These are phyloP conservation scores for Kandelia obovata DNA, from an alignment of 345 rosid species.

Conservation along the genomic window DNA sequence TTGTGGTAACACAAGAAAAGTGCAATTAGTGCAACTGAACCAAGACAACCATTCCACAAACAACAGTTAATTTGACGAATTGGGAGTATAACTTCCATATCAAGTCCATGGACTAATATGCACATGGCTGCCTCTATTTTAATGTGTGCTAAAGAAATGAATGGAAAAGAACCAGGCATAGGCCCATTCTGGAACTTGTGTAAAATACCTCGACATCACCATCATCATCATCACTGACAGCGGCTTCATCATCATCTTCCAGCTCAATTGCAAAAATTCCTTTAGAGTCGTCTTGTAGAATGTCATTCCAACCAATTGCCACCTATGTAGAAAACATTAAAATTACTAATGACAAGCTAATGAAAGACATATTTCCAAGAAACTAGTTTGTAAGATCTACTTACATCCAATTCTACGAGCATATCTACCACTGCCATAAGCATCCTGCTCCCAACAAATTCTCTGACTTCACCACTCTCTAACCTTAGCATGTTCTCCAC, in stretches of 20 bases:
- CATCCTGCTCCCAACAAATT: constrained; percentile 63
- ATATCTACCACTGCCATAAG: constrained; percentile 68
- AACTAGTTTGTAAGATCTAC: constrained; percentile 22
- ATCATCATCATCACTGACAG: constrained; percentile 27
- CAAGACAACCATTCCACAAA: too few species aligned
- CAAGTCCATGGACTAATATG: too few species aligned
- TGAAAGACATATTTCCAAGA: constrained; percentile 1
- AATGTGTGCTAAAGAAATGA: neutral
- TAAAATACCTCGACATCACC: constrained; percentile 51
- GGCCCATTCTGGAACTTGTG: neutral
- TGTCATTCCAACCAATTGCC: constrained; percentile 81
- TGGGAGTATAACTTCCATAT: too few species aligned
- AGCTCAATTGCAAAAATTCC: constrained; percentile 84
- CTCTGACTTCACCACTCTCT: constrained; percentile 67
- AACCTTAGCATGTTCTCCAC: constrained; percentile 78
- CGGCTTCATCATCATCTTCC: constrained; percentile 50
- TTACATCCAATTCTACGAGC: constrained; percentile 85
- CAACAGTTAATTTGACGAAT: too few species aligned
- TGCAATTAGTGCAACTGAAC: too few species aligned
- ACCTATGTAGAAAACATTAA: constrained; percentile 33
- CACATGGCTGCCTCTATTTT: neutral
- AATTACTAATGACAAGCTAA: constrained; percentile 11
- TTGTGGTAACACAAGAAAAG: too few species aligned
- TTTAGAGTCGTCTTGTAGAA: constrained; percentile 61
- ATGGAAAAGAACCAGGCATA: neutral